Evolutionary conservation across 2,329 filamentous ascomycete genomes (phyloP).

Genomic region (Ophiostoma sp.): DNA sequence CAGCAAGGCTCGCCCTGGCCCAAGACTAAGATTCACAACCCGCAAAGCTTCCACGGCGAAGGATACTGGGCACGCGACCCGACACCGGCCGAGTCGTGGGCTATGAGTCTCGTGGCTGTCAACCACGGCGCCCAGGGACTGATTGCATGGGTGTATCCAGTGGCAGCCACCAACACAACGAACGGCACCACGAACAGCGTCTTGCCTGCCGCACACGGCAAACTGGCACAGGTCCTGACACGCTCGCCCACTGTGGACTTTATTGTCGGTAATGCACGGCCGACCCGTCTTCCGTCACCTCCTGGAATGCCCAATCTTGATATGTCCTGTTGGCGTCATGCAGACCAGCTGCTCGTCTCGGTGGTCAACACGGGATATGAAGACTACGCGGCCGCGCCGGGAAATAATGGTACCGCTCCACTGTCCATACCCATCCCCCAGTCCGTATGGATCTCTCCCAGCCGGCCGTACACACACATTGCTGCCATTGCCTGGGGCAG

Average conservation of each 20-base stretch:
- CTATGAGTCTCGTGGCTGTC: constrained; percentile 48
- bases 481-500: constrained; percentile 18
- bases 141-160: constrained; percentile 50
- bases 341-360: constrained; percentile 38
- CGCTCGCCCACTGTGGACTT: constrained; percentile 42
- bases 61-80: constrained; percentile 51
- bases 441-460: constrained; percentile 16
- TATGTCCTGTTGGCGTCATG: constrained; percentile 40
- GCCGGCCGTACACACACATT: not conserved
- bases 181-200: constrained; percentile 25
- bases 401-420: not conserved
- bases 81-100: constrained; percentile 45
- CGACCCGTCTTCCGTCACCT: constrained; percentile 29
- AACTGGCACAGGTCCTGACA: constrained; percentile 43
- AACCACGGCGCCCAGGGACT: constrained; percentile 48
- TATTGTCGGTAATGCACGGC: constrained; percentile 38
- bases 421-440: constrained; percentile 10
- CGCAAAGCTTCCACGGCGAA: constrained; percentile 51
- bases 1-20: constrained; percentile 40
- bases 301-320: constrained; percentile 34
- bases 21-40: constrained; percentile 47
- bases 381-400: not conserved
- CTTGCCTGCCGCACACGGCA: constrained; percentile 43
- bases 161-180: constrained; percentile 30
- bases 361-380: constrained; percentile 41